Base-by-base conservation (phyloP, 192 early-diverging fungal genomes). In the Linnemannia elongata region DNA sequence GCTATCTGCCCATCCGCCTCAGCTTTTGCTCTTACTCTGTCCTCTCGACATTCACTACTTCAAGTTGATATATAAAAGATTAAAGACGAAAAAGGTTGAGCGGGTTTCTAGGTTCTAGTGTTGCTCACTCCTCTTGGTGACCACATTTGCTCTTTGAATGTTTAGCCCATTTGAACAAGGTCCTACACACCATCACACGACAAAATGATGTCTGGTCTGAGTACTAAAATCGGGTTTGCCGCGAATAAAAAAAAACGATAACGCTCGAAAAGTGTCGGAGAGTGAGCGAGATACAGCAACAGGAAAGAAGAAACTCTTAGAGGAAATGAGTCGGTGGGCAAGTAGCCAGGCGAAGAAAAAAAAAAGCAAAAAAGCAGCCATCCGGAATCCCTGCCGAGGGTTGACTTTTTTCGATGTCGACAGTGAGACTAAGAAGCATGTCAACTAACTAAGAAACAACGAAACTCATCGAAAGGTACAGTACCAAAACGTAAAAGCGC, bases 301-400 rank as follows among this genome's bases (percentile, higher is more conserved):
- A 55, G 6, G 54, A n/a, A 60, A 27, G 57, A 27, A 60, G 57
- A n/a, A 27, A 30, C 27, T 30, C 3, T 52, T 12, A 66, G 60
- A 13, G 12, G 27, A 15, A 30, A 3, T n/a, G 15, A 30, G 7
- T 15, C 3, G 60, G n/a, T 60, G 57, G n/a, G 57, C 57, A 27
- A 60, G 57, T 1, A 66, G 12, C 60, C 0, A 66, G 12, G 35
- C 0, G 17, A 33, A 66, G 30, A 66, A 66, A 33, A 6, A 66
- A 66, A n/a, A 60, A 60, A 30, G 57, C 9, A 30, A 60, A 60
- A 60, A 30, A 9, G 55, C 3, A 12, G 30, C 30, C 60, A 66
- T 33, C 60, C 60, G 60, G 60, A 66, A 66, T 66, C 60, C 30
- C 60, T 66, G 27, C 60, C 60, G 60, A 66, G 60, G 12, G n/a